Evolutionary conservation across 2,329 filamentous ascomycete genomes (phyloP).

Genomic region (Fusarium begoniae): DNA sequence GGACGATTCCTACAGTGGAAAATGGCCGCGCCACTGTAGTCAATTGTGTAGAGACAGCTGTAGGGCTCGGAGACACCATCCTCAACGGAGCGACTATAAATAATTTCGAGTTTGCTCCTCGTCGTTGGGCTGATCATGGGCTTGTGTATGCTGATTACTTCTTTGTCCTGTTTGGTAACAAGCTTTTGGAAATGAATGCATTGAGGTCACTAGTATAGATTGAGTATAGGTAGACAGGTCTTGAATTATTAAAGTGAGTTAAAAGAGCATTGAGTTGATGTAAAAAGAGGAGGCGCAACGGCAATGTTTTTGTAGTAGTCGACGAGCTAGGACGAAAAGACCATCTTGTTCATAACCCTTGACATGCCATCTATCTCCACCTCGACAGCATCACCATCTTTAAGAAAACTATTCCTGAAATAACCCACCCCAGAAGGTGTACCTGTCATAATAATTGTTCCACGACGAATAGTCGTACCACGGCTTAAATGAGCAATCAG

Average conservation of each 20-base stretch:
- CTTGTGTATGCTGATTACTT: constrained; percentile 61
- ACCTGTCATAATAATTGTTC: not conserved
- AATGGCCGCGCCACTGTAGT: not conserved
- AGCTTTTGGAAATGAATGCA: constrained; percentile 33
- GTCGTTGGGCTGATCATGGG: constrained; percentile 56
- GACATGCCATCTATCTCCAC: not conserved
- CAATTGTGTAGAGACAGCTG: not conserved
- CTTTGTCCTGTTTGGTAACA: constrained; percentile 56
- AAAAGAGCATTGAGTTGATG: too few species aligned
- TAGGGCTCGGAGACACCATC: constrained; percentile 49
- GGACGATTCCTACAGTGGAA: not conserved
- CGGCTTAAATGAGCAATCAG: not conserved
- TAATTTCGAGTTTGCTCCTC: constrained; percentile 56
- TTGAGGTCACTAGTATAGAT: not conserved
- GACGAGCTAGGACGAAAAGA: too few species aligned
- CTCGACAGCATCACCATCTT: not conserved
- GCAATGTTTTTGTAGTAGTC: too few species aligned
- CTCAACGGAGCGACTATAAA: constrained; percentile 57
- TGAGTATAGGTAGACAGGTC: not conserved
- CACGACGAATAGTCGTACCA: not conserved
- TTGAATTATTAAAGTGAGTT: not conserved
- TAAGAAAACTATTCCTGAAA: not conserved
- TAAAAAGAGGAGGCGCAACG: too few species aligned
- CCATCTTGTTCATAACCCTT: too few species aligned
- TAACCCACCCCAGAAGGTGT: not conserved